Conservation (phyloP, 495 filamentous ascomycete species). For the Lichina pygmaea region DNA sequence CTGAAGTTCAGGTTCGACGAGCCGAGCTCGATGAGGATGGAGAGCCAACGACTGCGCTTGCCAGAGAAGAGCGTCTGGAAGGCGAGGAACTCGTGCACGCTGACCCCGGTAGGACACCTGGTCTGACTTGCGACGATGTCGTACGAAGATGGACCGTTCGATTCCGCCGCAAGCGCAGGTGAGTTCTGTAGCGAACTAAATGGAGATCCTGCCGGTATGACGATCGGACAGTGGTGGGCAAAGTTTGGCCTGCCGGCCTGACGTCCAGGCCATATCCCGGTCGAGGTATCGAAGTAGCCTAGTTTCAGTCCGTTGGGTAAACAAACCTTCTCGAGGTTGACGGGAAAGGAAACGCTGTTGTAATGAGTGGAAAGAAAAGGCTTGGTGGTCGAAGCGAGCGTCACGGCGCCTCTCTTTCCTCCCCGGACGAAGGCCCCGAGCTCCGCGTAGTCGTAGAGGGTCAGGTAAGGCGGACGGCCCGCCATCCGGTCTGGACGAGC, state of each 20-base stretch:
- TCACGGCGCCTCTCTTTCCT: constrained; percentile 4
- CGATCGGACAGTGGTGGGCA: constrained; percentile 8
- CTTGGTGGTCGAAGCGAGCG: constrained; percentile 15
- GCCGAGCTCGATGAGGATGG: neutral
- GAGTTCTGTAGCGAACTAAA: constrained; percentile 4
- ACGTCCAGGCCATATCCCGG: constrained; percentile 7
- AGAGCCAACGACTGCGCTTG: constrained; percentile 6
- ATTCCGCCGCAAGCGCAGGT: constrained; percentile 3
- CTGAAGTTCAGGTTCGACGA: constrained; percentile 11
- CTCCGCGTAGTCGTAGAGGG: constrained; percentile 5
- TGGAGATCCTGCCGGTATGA: constrained; percentile 7
- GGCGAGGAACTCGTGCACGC: constrained; percentile 21
- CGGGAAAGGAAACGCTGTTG: constrained; percentile 7
- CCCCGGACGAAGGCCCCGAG: constrained; percentile 2
- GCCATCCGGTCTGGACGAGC: constrained; percentile 3
- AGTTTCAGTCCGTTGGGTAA: constrained; percentile 10
- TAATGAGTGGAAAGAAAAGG: constrained; percentile 14
- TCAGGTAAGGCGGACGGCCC: neutral
- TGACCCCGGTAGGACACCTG: constrained; percentile 19
- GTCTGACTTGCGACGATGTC: constrained; percentile 25
- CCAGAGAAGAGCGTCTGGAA: constrained; percentile 22
- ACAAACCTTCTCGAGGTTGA: constrained; percentile 8
- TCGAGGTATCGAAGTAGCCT: constrained; percentile 9
- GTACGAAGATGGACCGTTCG: constrained; percentile 23
- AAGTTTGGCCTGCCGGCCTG: constrained; percentile 7